Conservation (phyloP, 179 eudicot genomes). For the Beta corolliflora region DNA sequence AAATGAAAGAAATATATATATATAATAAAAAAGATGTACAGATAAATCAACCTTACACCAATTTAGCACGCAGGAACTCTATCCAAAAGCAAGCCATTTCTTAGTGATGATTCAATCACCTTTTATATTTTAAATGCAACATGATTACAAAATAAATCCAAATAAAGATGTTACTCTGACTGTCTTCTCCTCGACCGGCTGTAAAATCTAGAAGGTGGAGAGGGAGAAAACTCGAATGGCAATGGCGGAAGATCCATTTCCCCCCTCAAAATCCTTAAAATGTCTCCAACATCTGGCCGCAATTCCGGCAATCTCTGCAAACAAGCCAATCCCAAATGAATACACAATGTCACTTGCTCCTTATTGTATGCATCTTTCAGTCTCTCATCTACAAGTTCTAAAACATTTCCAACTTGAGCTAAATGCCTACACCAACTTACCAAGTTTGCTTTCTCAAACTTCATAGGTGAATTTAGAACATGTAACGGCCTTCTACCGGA, state of each 20-base stretch:
- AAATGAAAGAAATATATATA: not conserved
- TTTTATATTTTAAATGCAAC: constrained; percentile 2
- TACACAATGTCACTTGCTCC: constrained; percentile 77
- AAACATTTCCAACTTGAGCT: constrained; percentile 71
- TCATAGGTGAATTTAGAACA: constrained; percentile 86
- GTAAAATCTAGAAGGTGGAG: constrained; percentile 73
- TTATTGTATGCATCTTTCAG: constrained; percentile 62
- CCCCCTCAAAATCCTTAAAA: constrained; percentile 74
- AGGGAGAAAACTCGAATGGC: constrained; percentile 85
- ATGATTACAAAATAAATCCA: constrained; percentile 10
- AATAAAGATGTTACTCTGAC: constrained; percentile 34
- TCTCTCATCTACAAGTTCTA: constrained; percentile 81
- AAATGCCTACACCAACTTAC: constrained; percentile 84
- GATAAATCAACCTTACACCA: constrained; percentile 1
- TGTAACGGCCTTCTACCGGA: constrained; percentile 94
- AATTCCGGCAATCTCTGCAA: constrained; percentile 89
- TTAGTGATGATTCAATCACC: constrained; percentile 3
- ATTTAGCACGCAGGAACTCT: not conserved
- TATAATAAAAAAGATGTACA: not conserved
- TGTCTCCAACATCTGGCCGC: constrained; percentile 81
- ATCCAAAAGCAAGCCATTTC: not conserved
- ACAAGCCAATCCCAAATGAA: constrained; percentile 83
- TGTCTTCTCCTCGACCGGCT: constrained; percentile 59
- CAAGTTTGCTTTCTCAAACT: constrained; percentile 94
- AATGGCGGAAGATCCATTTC: constrained; percentile 75